These are phyloP conservation scores for Dryadomyces sulphureus DNA, from an alignment of 2,329 filamentous ascomycete species.

Conservation along the genomic window DNA sequence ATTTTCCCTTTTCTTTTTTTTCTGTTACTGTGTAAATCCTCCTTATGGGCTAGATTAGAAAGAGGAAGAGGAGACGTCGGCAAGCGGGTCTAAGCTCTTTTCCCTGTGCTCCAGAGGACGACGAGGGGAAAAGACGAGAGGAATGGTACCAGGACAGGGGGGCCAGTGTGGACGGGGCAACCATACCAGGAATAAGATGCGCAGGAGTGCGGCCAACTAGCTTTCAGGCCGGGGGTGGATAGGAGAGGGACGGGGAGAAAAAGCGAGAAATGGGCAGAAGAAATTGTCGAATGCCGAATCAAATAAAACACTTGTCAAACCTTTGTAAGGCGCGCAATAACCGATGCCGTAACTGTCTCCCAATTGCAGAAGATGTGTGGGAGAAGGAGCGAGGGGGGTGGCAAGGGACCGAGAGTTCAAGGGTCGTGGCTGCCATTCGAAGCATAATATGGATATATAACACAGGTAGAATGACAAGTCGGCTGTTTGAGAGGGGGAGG, in stretches of 20 bases:
- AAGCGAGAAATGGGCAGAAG: no score
- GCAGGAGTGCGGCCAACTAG: not conserved
- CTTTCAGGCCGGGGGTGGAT: not conserved
- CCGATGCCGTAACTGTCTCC: no score
- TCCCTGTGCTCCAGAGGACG: not conserved
- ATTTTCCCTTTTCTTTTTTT: not conserved
- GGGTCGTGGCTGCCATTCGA: not conserved
- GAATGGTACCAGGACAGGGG: slow-evolving; percentile 5
- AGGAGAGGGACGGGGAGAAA: no score
- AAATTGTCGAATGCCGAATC: no score
- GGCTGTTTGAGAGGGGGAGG: no score
- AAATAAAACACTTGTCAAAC: no score
- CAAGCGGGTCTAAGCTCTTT: slow-evolving; percentile 7
- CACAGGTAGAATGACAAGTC: no score
- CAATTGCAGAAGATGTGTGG: no score
- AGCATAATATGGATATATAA: not conserved
- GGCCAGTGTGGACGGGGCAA: not conserved
- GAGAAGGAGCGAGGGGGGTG: not conserved
- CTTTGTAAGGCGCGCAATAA: no score
- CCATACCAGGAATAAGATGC: not conserved
- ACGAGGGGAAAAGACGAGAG: not conserved
- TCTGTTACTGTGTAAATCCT: not conserved
- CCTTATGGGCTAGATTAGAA: slow-evolving; percentile 3
- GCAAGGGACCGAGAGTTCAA: no score
- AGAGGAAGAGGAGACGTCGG: slow-evolving; percentile 4